These are phyloP conservation scores for Sambucus nigra DNA, from an alignment of 129 eudicot species.

Conservation along the genomic window DNA sequence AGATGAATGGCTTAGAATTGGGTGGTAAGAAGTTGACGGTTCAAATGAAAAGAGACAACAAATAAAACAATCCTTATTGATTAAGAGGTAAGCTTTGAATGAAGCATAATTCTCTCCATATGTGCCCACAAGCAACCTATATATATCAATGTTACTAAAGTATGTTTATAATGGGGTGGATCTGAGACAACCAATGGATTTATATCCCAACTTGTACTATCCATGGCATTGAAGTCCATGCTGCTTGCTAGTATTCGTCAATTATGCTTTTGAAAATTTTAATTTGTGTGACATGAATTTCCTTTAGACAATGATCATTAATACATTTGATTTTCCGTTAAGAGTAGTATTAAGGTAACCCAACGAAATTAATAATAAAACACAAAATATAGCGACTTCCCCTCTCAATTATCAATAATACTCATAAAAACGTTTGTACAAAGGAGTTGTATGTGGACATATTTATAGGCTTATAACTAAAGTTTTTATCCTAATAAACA, in stretches of 20 bases:
- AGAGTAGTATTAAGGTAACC: conserved; percentile 20
- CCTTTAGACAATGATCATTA: conserved; percentile 47
- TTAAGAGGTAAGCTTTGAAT: conserved; percentile 38
- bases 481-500: no score
- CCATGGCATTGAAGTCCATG: conserved; percentile 26
- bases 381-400: no score
- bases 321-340: conserved; percentile 69
- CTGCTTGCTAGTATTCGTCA: conserved; percentile 55
- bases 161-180: conserved; percentile 27
- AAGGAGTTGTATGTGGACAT: no score
- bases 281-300: conserved; percentile 49
- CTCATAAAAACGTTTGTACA: no score
- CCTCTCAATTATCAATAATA: no score
- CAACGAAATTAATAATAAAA: no score
- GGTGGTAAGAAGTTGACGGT: conserved; percentile 97
- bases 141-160: conserved; percentile 30
- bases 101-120: conserved; percentile 29
- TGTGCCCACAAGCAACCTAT: conserved; percentile 24
- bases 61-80: conserved; percentile 61
- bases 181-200: conserved; percentile 15
- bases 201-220: conserved; percentile 20
- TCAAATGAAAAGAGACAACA: conserved; percentile 91
- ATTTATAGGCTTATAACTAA: no score
- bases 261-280: conserved; percentile 41
- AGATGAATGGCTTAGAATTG: conserved; percentile 87